phyloP scores from a whole-genome alignment of 2,329 filamentous ascomycete species.

The Microdochium trichocladiopsis region DNA sequence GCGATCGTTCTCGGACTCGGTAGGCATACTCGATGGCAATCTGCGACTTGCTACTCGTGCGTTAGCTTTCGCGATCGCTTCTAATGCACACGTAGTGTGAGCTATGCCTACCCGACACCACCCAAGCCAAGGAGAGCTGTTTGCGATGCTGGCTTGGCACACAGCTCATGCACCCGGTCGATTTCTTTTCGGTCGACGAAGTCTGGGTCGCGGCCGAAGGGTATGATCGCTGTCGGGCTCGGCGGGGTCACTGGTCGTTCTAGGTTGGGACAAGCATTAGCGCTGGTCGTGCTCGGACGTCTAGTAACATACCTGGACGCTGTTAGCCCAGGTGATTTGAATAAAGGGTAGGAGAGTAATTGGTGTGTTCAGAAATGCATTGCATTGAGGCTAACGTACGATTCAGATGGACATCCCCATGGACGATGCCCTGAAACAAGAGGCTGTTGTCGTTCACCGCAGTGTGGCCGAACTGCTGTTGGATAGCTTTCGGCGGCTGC shows the following conservation, averaged over 20 bases:
- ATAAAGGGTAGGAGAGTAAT: not conserved
- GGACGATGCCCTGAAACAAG: not conserved
- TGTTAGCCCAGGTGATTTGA: not conserved
- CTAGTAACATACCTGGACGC: not conserved
- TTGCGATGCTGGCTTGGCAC: not conserved
- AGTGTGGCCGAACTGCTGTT: not conserved
- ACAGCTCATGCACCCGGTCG: not conserved
- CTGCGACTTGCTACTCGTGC: conserved; percentile 21
- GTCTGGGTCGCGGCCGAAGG: not conserved
- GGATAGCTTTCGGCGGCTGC: not conserved
- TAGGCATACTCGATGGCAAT: conserved; percentile 20
- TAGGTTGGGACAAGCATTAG: not conserved
- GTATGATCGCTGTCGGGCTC: not conserved
- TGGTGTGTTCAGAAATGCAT: not conserved
- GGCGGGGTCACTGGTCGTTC: not conserved
- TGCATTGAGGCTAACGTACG: not conserved
- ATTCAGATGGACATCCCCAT: not conserved
- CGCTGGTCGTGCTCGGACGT: not conserved
- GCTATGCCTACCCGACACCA: conserved; percentile 13
- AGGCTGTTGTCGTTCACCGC: not conserved
- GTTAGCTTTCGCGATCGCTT: not conserved
- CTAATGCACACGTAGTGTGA: conserved; percentile 3
- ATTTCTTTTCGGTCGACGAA: not conserved
- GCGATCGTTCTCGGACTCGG: conserved; percentile 8
- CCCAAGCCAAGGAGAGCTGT: conserved; percentile 14